Evolutionary conservation across 768 basidiomycete species (phyloP).

Genomic region (Cystobasidium ongulense): DNA sequence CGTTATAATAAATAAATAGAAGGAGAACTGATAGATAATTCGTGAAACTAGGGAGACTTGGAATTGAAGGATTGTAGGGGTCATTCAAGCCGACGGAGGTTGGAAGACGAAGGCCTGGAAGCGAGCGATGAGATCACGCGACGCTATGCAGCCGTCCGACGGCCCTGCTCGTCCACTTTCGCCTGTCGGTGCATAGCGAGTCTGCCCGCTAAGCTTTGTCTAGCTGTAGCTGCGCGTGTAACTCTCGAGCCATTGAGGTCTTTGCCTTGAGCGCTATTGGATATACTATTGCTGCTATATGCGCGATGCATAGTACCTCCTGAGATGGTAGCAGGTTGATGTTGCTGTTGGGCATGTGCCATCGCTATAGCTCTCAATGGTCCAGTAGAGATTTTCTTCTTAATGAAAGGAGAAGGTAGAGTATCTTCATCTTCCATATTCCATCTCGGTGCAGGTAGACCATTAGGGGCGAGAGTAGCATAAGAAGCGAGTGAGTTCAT

Average conservation of each 20-base stretch:
- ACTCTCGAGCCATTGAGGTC: not conserved
- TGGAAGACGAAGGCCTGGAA: not conserved
- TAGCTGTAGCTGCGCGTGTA: not conserved
- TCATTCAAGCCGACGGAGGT: no score
- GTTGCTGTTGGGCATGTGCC: conserved; percentile 4
- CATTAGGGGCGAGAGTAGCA: conserved; percentile 1
- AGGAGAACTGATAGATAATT: not conserved
- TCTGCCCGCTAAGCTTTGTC: conserved; percentile 9
- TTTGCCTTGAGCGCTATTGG: not conserved
- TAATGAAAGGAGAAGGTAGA: conserved; percentile 34
- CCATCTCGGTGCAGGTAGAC: conserved; percentile 13
- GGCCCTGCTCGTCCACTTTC: conserved; percentile 23
- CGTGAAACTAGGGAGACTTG: not conserved
- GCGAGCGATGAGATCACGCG: not conserved
- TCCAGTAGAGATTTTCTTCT: conserved; percentile 31
- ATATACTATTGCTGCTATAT: conserved; percentile 2
- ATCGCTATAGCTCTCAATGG: conserved; percentile 15
- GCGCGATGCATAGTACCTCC: conserved; percentile 25
- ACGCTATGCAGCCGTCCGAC: not conserved
- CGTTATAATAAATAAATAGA: no score
- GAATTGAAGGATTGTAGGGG: no score
- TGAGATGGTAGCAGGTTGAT: conserved; percentile 10
- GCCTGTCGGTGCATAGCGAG: conserved; percentile 22
- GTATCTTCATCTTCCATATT: conserved; percentile 33
- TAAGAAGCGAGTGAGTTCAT: conserved; percentile 4